A percentile compares a stretch with the other conserved stretches of the same genome.
phyloP scores from a whole-genome alignment of 140 eudicot species.

The Oenanthe javanica region DNA sequence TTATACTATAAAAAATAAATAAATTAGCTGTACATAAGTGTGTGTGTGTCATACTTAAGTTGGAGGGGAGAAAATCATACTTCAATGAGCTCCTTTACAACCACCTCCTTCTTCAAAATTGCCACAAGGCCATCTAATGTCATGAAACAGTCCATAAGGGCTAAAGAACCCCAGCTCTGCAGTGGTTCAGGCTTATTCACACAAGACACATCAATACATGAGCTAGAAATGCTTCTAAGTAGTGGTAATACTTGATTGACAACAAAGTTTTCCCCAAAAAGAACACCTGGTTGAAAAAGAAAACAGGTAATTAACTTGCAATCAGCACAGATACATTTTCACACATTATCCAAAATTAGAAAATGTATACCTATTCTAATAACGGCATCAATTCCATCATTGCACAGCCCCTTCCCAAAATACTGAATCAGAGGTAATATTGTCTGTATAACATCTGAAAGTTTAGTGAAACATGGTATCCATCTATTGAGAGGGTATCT shows the following conservation, averaged over 20 bases:
- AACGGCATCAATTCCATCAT: conserved; percentile 80
- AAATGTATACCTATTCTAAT: conserved; percentile 72
- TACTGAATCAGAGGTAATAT: conserved; percentile 76
- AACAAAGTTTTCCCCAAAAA: conserved; percentile 72
- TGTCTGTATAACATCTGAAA: conserved; percentile 44
- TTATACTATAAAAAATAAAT: not conserved
- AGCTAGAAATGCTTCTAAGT: conserved; percentile 51
- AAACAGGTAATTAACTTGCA: conserved; percentile 18
- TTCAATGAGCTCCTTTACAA: conserved; percentile 85
- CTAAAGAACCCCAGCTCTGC: conserved; percentile 81
- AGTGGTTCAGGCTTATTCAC: conserved; percentile 67
- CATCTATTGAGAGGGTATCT: not conserved
- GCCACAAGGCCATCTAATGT: conserved; percentile 66
- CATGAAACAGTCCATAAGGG: conserved; percentile 74
- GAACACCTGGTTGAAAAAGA: conserved; percentile 49
- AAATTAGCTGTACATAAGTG: not conserved
- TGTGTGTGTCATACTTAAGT: not conserved
- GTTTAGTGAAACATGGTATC: conserved; percentile 17
- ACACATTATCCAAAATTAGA: conserved; percentile 4
- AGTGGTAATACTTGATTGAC: conserved; percentile 75
- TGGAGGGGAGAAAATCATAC: conserved; percentile 18
- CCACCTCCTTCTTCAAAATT: conserved; percentile 45
- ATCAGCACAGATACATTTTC: conserved; percentile 10
- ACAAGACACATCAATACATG: conserved; percentile 53
- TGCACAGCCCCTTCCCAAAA: conserved; percentile 83